Base-by-base conservation (phyloP, 352 stramenopile species). In the Pythium utonaiense region DNA sequence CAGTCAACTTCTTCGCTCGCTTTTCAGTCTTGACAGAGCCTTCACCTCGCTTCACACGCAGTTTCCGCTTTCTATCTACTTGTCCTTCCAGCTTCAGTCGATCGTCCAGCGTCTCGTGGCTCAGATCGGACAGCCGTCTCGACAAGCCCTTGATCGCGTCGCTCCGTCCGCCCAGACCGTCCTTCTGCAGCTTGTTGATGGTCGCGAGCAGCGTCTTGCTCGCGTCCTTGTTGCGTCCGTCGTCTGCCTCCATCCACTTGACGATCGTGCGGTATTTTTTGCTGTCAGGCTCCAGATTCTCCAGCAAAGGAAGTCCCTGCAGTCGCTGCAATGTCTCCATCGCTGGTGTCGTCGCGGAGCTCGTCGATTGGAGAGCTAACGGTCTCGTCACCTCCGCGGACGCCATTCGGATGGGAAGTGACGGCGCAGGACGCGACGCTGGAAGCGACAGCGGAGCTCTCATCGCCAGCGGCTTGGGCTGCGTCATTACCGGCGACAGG, bases 201-300 rank as follows among this genome's bases (percentile, higher is more conserved):
- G 83, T 19, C 21, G 80, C 66, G 8, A 64, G 68, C 6, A 70
- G 47, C 17, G 61, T 36, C 30, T 47, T 22, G 19, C 12, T 50
- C 30, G 60, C 6, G 21, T 22, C 33, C 21, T 30, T 38, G 60
- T 90, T 73, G 38, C 78, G 74, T 21, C 70, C 68, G 22, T 77
- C 61, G 33, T 90, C 78, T 25, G 48, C 24, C 57, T 87, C 71
- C 41, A 90, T 55, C 80, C 80, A 90, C 53, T 75, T 76, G 21
- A 76, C 54, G 7, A 90, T 50, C 22, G 45, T 65, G 2, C 60
- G 58, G 60, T 80, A 86, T 49, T 90, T 90, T 30, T 60, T 75
- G 13, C 72, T 74, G 2, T 66, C 70, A 17, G 60, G 53, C 16
- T 42, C 44, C 10, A 90, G 51, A 21, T 58, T 57, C 36, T 77